Percentiles rank a stretch among this genome's conserved stretches.
Evolutionary conservation across 495 filamentous ascomycete species (phyloP).

Genomic region (Thozetella sp.): DNA sequence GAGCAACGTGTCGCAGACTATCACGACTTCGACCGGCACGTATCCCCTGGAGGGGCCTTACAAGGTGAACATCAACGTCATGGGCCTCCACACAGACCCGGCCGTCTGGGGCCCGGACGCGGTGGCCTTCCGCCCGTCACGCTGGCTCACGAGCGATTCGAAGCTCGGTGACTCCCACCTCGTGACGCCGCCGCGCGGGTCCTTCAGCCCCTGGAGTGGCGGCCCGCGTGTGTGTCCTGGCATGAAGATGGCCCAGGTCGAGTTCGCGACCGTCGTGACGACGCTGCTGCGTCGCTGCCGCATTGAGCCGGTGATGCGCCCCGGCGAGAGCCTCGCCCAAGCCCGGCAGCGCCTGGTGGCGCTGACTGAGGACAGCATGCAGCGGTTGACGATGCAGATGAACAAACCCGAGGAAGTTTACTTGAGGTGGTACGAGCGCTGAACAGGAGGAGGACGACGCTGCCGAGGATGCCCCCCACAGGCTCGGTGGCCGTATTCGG

Average conservation of each 20-base stretch:
- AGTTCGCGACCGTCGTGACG: slow-evolving; percentile 48
- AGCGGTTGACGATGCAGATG: slow-evolving; percentile 36
- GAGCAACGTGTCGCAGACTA: slow-evolving; percentile 21
- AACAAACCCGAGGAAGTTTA: slow-evolving; percentile 22
- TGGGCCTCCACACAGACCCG: slow-evolving; percentile 50
- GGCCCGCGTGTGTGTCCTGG: slow-evolving; percentile 47
- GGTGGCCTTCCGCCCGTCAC: slow-evolving; percentile 51
- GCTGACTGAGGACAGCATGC: slow-evolving; percentile 28
- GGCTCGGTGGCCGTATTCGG: no score
- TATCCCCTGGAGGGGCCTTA: slow-evolving; percentile 29
- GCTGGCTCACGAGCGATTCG: slow-evolving; percentile 42
- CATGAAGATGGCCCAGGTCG: slow-evolving; percentile 49
- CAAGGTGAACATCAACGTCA: slow-evolving; percentile 52
- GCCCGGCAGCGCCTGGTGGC: slow-evolving; percentile 20
- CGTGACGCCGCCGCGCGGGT: slow-evolving; percentile 29
- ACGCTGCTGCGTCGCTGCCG: slow-evolving; percentile 32
- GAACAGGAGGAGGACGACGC: not conserved
- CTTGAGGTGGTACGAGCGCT: slow-evolving; percentile 13
- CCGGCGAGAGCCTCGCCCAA: slow-evolving; percentile 25
- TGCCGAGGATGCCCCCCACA: no score
- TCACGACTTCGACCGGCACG: slow-evolving; percentile 19
- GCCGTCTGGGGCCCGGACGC: slow-evolving; percentile 53
- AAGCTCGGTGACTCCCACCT: slow-evolving; percentile 13
- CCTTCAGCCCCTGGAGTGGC: slow-evolving; percentile 46
- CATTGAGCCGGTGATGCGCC: slow-evolving; percentile 18